These are phyloP conservation scores for Geotrichum bryndzae DNA, from an alignment of 1,139 yeast genomes.

Conservation along the genomic window DNA sequence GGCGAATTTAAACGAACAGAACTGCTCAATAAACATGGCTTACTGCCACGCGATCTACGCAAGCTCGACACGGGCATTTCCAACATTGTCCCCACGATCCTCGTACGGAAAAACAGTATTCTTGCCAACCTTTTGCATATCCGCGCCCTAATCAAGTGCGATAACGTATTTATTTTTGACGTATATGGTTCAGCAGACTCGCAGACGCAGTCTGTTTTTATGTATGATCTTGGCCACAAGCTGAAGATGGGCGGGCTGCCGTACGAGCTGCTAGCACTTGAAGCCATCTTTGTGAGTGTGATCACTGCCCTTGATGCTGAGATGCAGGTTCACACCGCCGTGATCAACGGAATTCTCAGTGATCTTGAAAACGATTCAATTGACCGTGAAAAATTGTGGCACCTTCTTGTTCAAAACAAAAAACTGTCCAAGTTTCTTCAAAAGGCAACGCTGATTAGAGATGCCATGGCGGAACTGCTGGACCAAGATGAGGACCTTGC, in stretches of 20 bases:
- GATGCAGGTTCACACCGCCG: slow-evolving; percentile 65
- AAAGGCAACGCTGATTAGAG: slow-evolving; percentile 74
- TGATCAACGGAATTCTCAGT: slow-evolving; percentile 68
- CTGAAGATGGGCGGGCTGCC: slow-evolving; percentile 46
- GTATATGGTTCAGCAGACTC: slow-evolving; percentile 55
- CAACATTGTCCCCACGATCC: slow-evolving; percentile 83
- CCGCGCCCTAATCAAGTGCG: slow-evolving; percentile 76
- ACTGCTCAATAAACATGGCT: slow-evolving; percentile 65
- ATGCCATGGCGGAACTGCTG: slow-evolving; percentile 77
- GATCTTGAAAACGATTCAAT: slow-evolving; percentile 75
- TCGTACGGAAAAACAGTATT: slow-evolving; percentile 72
- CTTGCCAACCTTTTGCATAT: slow-evolving; percentile 77
- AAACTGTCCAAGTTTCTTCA: slow-evolving; percentile 74
- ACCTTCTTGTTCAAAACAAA: slow-evolving; percentile 73
- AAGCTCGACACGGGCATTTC: slow-evolving; percentile 84
- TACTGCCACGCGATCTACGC: slow-evolving; percentile 75
- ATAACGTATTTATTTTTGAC: slow-evolving; percentile 78
- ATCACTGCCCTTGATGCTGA: slow-evolving; percentile 81
- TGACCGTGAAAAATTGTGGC: slow-evolving; percentile 73
- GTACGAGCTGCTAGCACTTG: slow-evolving; percentile 86
- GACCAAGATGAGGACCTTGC: slow-evolving; percentile 91
- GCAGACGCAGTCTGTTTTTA: slow-evolving; percentile 67
- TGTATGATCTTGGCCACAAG: slow-evolving; percentile 81
- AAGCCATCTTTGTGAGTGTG: slow-evolving; percentile 77
- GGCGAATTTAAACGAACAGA: slow-evolving; percentile 72